Evolutionary conservation across 768 basidiomycete species (phyloP), one percentile per base, ranked within the genome.

Genomic region (Collybia sp.): DNA sequence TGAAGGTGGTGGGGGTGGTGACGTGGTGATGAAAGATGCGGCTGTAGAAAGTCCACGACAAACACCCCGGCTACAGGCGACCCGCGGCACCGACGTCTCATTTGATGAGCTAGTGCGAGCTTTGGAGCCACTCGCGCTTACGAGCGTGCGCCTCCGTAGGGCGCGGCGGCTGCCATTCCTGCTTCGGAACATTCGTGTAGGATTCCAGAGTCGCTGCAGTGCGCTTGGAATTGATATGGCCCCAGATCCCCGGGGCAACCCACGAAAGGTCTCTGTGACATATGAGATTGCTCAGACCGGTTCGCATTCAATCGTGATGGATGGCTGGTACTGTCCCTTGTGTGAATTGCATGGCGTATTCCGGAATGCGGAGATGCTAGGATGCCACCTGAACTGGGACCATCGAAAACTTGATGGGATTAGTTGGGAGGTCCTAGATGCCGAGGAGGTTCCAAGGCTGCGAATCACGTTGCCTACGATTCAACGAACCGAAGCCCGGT

Each of bases 101-200:
- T 57, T 66, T 12, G 61, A 63, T 2, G 48, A 58, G 2, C 60
- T 79, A 36, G 32, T 74, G 20, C 46, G 59, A 4, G 65, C 63
- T 11, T 48, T 76, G 11, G 63, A 72, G 43, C 47, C 48, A 11
- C 46, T 72, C 13, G 60, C 61, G 0, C 54, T 62, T 1, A 49
- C 65, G 1, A 52, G 58, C 2, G 48, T 68, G 36, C 67, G 66
- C 15, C 65, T 77, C 59, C 69, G 70, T 31, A 57, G 55, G 17
- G 62, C 64, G 10, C 52, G 49, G 12, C 65, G 64, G 42, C 67
- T 84, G 5, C 84, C 84, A 0, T 86, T 85, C 55, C 64, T 83
- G 16, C 63, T 58, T 19, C 75, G 79, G 10, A 79, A 77, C 51
- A 53, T 86, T 13, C 66, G 69, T 12, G 53, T 41, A 2, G 77